Evolutionary conservation across 2,329 filamentous ascomycete genomes (phyloP).

Genomic region (Delphinella strobiligena): DNA sequence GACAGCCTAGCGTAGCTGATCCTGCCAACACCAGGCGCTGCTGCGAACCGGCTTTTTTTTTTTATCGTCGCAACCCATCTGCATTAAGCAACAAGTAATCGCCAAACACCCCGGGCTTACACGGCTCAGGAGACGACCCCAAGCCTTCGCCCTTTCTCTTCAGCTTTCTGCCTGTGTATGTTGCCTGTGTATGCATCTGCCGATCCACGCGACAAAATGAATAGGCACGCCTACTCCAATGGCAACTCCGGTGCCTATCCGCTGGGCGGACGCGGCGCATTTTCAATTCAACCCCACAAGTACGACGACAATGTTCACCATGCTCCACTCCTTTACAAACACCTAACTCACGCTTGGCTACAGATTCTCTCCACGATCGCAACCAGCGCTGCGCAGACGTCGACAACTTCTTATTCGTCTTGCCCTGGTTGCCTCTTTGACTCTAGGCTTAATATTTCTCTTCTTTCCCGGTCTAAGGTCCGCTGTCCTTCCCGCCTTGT

Average conservation of each 20-base stretch:
- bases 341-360: not conserved
- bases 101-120: not conserved
- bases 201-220: constrained; percentile 6
- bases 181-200: constrained; percentile 7
- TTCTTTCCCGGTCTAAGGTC: constrained; percentile 65
- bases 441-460: constrained; percentile 52
- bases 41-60: too few species aligned
- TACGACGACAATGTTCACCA: not conserved
- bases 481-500: constrained; percentile 48
- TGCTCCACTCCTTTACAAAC: not conserved
- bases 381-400: constrained; percentile 61
- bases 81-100: not conserved
- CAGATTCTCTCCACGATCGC: constrained; percentile 76
- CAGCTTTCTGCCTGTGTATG: constrained; percentile 4
- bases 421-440: constrained; percentile 41
- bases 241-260: constrained; percentile 10
- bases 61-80: too few species aligned
- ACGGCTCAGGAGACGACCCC: not conserved
- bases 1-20: too few species aligned
- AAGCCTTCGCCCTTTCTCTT: not conserved
- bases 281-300: constrained; percentile 13
- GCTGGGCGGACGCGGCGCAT: constrained; percentile 10
- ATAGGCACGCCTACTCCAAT: constrained; percentile 11
- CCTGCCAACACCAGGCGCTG: too few species aligned
- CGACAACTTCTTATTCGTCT: constrained; percentile 61